Conservation (phyloP, 2,329 filamentous ascomycete genomes). For the Penicillium hesseltinei region DNA sequence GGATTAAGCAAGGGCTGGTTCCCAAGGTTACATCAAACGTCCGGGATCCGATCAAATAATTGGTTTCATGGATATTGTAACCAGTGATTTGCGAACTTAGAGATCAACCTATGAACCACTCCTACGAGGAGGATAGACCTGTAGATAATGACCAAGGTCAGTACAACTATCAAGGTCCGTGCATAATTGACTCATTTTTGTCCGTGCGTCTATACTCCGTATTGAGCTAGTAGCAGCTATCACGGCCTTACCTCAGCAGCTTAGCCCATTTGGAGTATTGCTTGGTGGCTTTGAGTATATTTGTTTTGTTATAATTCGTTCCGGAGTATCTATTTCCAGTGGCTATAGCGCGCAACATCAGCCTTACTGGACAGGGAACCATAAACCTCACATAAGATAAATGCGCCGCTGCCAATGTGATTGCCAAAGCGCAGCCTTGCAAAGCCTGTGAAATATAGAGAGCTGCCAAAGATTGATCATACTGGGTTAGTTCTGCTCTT, state of each 20-base stretch:
- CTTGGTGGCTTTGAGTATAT: not conserved
- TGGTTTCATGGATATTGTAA: not conserved
- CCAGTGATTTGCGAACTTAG: not conserved
- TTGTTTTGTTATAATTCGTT: not conserved
- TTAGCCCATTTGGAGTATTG: not conserved
- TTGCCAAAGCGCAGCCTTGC: not conserved
- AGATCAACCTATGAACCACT: rapidly evolving
- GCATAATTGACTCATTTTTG: not conserved
- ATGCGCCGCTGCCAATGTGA: not conserved
- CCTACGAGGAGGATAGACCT: not conserved
- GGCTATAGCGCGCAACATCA: not conserved
- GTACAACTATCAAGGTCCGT: not conserved
- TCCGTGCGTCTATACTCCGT: not conserved
- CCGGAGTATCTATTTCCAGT: not conserved
- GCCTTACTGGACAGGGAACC: not conserved
- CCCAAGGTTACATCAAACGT: not conserved
- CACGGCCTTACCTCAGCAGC: not conserved
- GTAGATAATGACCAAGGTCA: not conserved
- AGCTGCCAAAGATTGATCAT: too few species aligned
- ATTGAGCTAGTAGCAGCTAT: not conserved
- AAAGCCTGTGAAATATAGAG: not conserved
- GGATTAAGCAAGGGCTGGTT: not conserved
- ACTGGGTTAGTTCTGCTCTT: not conserved
- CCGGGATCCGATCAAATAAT: not conserved
- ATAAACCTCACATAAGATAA: not conserved